phyloP scores from a whole-genome alignment of 331 rosid genomes.

The Telfairia occidentalis region DNA sequence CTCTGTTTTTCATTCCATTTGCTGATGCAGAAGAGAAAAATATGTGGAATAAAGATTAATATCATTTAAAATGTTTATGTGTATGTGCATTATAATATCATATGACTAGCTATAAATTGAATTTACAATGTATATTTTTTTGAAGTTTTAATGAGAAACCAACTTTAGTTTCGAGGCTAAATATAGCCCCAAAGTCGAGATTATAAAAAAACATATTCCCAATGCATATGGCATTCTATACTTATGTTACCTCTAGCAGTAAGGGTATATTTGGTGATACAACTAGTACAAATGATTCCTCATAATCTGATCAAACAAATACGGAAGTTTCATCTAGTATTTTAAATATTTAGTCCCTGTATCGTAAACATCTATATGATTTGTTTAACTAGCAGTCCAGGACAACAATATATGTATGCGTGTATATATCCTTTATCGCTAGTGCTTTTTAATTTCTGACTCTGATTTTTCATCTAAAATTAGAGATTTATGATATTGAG shows the following conservation, averaged over 20 bases:
- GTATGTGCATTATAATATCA: background rate
- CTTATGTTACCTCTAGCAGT: background rate
- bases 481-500: background rate
- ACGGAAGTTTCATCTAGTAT: background rate
- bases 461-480: background rate
- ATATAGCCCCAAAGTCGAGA: background rate
- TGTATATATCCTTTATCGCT: background rate
- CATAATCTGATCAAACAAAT: background rate
- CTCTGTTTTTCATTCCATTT: background rate
- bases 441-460: background rate
- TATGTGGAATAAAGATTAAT: background rate
- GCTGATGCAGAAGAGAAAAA: background rate
- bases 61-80: background rate
- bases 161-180: background rate
- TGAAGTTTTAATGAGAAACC: background rate
- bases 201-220: background rate
- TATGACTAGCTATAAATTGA: background rate
- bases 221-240: background rate
- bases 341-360: background rate
- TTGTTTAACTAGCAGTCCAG: background rate
- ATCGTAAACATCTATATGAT: constrained; percentile 1
- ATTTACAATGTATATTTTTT: background rate
- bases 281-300: background rate
- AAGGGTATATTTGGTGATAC: background rate
- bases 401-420: background rate